These are phyloP conservation scores for Orbilia oligospora DNA, from an alignment of 2,329 filamentous ascomycete species.

Conservation along the genomic window DNA sequence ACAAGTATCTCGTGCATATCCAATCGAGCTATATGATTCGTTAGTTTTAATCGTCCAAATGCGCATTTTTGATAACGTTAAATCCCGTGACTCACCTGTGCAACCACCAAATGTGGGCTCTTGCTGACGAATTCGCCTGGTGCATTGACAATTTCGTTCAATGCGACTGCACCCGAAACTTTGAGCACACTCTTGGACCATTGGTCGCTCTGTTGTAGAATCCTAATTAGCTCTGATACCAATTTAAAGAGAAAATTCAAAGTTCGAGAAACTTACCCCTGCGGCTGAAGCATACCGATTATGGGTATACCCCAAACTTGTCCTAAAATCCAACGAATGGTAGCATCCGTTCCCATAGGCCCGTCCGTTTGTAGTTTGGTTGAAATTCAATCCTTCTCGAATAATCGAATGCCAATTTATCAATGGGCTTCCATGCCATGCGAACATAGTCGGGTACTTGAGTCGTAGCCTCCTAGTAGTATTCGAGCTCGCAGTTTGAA, in stretches of 20 bases:
- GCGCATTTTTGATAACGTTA: slow-evolving; percentile 36
- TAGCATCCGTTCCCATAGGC: slow-evolving; percentile 86
- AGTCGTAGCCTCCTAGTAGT: slow-evolving; percentile 66
- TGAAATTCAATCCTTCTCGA: slow-evolving; percentile 83
- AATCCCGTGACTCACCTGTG: slow-evolving; percentile 44
- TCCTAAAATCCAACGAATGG: slow-evolving; percentile 75
- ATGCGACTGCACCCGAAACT: slow-evolving; percentile 75
- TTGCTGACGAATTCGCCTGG: slow-evolving; percentile 74
- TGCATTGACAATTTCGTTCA: slow-evolving; percentile 88
- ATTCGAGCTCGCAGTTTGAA: slow-evolving; percentile 74
- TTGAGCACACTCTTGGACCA: slow-evolving; percentile 80
- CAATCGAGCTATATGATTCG: slow-evolving; percentile 80
- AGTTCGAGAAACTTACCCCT: slow-evolving; percentile 27
- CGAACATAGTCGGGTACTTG: slow-evolving; percentile 80
- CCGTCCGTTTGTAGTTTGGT: slow-evolving; percentile 75
- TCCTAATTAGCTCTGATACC: slow-evolving; percentile 2
- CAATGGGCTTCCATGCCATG: slow-evolving; percentile 85
- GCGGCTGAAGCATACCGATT: slow-evolving; percentile 68
- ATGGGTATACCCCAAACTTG: slow-evolving; percentile 68
- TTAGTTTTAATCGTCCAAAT: slow-evolving; percentile 16
- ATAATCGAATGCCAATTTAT: slow-evolving; percentile 92
- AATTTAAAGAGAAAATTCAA: slow-evolving; percentile 1
- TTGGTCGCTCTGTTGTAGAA: slow-evolving; percentile 35
- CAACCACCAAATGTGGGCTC: slow-evolving; percentile 39
- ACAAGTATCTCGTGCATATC: slow-evolving; percentile 90